Evolutionary conservation across 2,329 filamentous ascomycete species (phyloP), one percentile per base, ranked within the genome.

Genomic region (Cladosporium phlei): DNA sequence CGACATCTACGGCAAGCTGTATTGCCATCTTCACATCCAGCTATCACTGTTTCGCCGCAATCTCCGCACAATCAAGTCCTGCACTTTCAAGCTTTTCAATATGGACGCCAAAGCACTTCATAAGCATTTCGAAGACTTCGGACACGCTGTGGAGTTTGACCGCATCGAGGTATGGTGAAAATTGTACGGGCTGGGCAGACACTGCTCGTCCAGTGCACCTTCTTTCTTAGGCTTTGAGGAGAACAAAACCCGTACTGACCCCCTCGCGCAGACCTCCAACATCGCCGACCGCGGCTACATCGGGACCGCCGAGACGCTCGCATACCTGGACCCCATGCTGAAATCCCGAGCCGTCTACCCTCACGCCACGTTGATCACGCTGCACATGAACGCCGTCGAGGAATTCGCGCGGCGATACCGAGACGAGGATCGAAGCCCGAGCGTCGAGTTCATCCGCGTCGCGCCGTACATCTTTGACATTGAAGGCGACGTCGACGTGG

Each of bases 311-410:
- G 22, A 11, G 1, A 61, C 56, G 0, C 46, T 72, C 1, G 1
- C 5, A 0, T 27, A 47, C 8, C 61, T 72, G 27, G 56, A 50
- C 3, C 62, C 59, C 0, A 44, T 71, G 2, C 63, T 74, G 1
- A 59, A 69, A 39, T 16, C 49, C 0, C 59, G 50, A 6, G 1
- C 3, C 1, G 33, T 61, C 5, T 73, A 72, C 47, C 61, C 64
- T 0, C 57, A 68, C 21, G 70, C 70, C 1, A 69, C 68, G 0
- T 55, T 73, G 1, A 49, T 74, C 16, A 63, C 65, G 10, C 59
- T 71, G 0, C 73, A 70, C 59, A 52, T 69, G 38, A 69, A 69
- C 48, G 68, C 65, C 1, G 52, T 66, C 14, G 11, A 39, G 5
- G 48, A 51, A 28, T n/a, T n/a, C n/a, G n/a, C n/a, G n/a, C n/a